These are phyloP conservation scores for Gonapodya sp. DNA, from an alignment of 192 early-diverging fungal genomes.

Conservation along the genomic window DNA sequence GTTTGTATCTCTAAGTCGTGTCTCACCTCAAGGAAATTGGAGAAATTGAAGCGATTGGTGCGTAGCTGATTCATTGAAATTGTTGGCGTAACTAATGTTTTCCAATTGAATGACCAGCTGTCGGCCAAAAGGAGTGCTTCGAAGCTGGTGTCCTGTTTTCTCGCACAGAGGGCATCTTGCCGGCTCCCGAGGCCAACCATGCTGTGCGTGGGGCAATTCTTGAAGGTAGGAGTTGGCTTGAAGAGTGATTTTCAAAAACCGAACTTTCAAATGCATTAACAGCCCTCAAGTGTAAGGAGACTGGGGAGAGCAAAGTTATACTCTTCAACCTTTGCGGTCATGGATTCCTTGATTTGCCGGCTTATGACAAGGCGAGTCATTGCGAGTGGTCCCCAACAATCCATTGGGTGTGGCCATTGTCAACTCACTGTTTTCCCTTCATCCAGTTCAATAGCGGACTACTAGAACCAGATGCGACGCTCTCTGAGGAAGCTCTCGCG, in stretches of 20 bases:
- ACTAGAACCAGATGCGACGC: not conserved
- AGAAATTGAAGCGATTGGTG: conserved; percentile 3
- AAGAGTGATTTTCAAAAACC: not conserved
- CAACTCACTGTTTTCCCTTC: not conserved
- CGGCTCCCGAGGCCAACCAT: conserved; percentile 9
- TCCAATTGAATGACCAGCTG: too few species aligned
- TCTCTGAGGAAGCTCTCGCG: not conserved
- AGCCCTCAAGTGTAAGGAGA: conserved; percentile 12
- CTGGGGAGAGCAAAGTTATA: not conserved
- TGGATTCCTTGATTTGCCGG: not conserved
- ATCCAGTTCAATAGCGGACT: not conserved
- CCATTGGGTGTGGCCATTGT: not conserved
- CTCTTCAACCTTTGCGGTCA: conserved; percentile 3
- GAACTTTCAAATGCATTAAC: not conserved
- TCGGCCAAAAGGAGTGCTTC: conserved; percentile 10
- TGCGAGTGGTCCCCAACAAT: too few species aligned
- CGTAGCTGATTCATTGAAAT: not conserved
- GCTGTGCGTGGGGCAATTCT: conserved; percentile 1
- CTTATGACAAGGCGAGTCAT: not conserved
- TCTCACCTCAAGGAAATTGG: conserved; percentile 5
- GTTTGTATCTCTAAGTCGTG: too few species aligned
- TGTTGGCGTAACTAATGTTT: too few species aligned
- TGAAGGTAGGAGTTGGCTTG: too few species aligned
- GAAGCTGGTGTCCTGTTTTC: not conserved
- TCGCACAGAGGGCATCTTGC: conserved; percentile 5